Evolutionary conservation across 371 early-diverging fungal species (phyloP), one percentile per base, ranked within the genome.

Genomic region (Rhizopus arrhizus): DNA sequence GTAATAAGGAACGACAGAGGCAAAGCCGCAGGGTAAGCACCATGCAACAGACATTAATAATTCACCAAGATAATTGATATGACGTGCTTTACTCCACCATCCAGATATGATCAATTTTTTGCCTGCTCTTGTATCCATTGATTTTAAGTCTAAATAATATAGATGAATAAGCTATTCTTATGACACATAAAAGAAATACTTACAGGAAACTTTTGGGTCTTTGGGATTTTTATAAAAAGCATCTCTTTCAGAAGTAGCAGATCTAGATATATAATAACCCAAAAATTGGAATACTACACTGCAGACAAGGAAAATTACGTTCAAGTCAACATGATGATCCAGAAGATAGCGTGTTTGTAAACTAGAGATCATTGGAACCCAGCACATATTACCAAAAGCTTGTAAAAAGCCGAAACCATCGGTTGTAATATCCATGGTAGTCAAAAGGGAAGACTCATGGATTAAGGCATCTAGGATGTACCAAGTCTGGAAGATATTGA

Each of bases 381-480:
- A 96, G 31, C 86, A 85, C 15, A 93, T 66, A 61, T 94, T 85
- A n/a, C 95, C 95, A 68, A 91, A 92, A 4, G 87, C 82, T 31
- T 95, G 81, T 96, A 95, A 94, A 72, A 84, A 94, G 10, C 98
- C 98, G 73, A 97, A 96, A 0, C 98, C 97, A 61, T 96, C 98
- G 0, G 84, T 89, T 5, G 89, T 91, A 52, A 95, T 91, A 60
- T 96, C 98, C 95, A 95, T 95, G 13, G 96, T 96, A 3, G 96
- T 95, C 69, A 96, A 65, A 28, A 97, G 90, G 11, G 91, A 84
- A 3, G 77, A 61, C 76, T 94, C 93, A 66, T 88, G 86, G 75
- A 85, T 85, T 13, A 95, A 71, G 4, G 95, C 87, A 67, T 97
- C 98, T 32, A 92, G 51, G 28, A 92, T 86, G 71, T 97, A 97